A percentile compares a stretch with the other conserved stretches of the same genome.
Evolutionary conservation across 805 yeast species (phyloP).

Genomic region (Starmerella tilneyi): DNA sequence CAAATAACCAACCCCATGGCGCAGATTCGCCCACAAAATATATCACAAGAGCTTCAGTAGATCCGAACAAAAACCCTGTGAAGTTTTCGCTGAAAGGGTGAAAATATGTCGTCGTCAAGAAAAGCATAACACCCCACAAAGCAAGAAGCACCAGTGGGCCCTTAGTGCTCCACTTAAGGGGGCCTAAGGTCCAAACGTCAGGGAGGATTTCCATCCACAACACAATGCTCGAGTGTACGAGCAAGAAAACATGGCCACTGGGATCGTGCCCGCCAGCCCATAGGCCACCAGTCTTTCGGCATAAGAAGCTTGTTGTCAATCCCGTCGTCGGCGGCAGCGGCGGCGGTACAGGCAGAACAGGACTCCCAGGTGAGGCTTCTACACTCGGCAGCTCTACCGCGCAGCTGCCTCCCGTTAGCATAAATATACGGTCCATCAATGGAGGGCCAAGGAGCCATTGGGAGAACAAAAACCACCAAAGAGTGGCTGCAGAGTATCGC

Average conservation of each 20-base stretch:
- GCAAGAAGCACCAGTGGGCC: conserved; percentile 32
- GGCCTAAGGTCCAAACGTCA: conserved; percentile 3
- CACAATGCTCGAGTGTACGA: conserved; percentile 55
- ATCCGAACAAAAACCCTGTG: conserved; percentile 56
- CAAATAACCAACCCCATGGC: conserved; percentile 10
- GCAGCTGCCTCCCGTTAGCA: conserved; percentile 77
- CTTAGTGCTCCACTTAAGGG: conserved; percentile 23
- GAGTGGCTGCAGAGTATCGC: conserved; percentile 47
- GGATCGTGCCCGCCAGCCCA: conserved; percentile 94
- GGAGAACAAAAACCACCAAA: conserved; percentile 78
- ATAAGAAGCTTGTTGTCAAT: conserved; percentile 21
- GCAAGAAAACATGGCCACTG: conserved; percentile 80
- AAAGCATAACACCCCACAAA: conserved; percentile 79
- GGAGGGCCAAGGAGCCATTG: conserved; percentile 84
- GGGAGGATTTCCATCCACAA: conserved; percentile 55
- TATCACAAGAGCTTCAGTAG: conserved; percentile 38
- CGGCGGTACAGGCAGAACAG: neutral
- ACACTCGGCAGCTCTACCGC: neutral
- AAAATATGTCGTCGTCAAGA: conserved; percentile 75
- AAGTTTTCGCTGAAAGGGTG: conserved; percentile 70
- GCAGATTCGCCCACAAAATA: conserved; percentile 30
- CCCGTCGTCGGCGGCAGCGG: conserved; percentile 8
- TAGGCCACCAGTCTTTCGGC: conserved; percentile 52
- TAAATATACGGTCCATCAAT: conserved; percentile 75
- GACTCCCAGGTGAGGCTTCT: neutral